Conservation (phyloP, 2,329 filamentous ascomycete species). For the Bipolaris oryzae region DNA sequence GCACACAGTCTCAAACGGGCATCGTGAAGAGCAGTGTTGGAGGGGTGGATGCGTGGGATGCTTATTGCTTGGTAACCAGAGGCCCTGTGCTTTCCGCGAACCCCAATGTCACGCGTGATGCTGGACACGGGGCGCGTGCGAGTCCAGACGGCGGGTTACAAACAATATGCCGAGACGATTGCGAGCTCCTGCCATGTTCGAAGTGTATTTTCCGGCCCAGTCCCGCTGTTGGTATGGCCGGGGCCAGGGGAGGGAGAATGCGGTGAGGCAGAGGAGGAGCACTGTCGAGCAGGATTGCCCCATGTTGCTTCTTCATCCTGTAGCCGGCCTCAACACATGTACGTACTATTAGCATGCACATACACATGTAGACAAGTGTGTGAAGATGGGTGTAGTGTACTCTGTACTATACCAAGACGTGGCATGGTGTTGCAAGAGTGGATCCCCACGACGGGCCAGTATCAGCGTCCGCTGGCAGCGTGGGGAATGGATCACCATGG, state of each 20-base stretch:
- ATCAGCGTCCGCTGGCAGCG: background rate
- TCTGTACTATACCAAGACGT: background rate
- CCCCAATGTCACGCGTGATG: background rate
- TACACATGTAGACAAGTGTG: background rate
- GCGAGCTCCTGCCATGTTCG: background rate
- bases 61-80: background rate
- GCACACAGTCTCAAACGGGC: background rate
- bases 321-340: background rate
- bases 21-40: background rate
- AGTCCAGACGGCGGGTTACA: background rate
- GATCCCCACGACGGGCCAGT: background rate
- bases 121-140: background rate
- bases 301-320: background rate
- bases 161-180: slow-evolving; percentile 4
- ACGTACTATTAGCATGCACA: background rate
- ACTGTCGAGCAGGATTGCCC: background rate
- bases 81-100: background rate
- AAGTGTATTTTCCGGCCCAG: slow-evolving; percentile 8
- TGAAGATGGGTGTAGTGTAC: background rate
- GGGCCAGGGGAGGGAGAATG: background rate
- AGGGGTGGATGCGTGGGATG: background rate
- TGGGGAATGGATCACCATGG: slow-evolving; percentile 2
- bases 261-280: background rate
- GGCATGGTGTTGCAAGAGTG: background rate
- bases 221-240: background rate